Evolutionary conservation across 495 filamentous ascomycete genomes (phyloP).

Genomic region (Hypoxylon fuscum): DNA sequence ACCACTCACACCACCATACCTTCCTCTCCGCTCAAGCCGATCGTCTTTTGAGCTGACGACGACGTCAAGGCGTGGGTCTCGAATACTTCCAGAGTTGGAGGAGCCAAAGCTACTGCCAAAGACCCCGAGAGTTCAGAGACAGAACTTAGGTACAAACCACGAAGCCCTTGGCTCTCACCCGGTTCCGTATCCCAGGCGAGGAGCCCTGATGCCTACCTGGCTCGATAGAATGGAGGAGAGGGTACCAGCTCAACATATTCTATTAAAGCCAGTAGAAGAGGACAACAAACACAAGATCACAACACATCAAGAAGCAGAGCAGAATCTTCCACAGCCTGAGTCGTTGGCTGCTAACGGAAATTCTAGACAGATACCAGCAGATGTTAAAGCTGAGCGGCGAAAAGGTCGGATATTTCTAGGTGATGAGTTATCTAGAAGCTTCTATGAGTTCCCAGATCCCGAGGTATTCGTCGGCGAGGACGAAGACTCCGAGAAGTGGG

Average conservation of each 20-base stretch:
- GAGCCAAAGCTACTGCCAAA: not conserved
- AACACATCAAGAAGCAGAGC: not conserved
- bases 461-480: constrained; percentile 11
- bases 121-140: not conserved
- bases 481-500: constrained; percentile 17
- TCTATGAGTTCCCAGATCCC: constrained; percentile 30
- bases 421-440: not conserved
- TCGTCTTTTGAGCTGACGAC: not conserved
- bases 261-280: not conserved
- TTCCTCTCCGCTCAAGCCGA: not conserved
- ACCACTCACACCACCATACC: not conserved
- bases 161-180: constrained; percentile 29
- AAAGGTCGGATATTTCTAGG: constrained; percentile 24
- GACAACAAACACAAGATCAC: not conserved
- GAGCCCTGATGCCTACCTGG: no score
- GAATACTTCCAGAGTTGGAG: constrained; percentile 2
- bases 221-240: not conserved
- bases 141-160: constrained; percentile 8
- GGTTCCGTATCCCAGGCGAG: not conserved
- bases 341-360: not conserved
- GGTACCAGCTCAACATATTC: not conserved
- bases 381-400: constrained; percentile 20
- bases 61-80: not conserved
- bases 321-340: no score
- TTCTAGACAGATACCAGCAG: not conserved